phyloP scores from a whole-genome alignment of 305 asterid genomes.

The Solanum hybrid region DNA sequence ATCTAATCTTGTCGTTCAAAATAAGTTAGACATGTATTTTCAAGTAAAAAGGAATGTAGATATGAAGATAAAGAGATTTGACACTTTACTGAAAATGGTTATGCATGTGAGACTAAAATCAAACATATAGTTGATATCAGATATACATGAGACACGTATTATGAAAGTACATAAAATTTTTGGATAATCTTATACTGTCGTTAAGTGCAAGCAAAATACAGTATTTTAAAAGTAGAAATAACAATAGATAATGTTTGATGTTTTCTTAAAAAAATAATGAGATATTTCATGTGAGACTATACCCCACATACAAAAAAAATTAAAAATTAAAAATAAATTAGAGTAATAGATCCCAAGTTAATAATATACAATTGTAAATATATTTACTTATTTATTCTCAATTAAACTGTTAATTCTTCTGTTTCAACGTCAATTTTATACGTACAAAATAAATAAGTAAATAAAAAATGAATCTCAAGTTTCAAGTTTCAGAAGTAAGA shows the following conservation, averaged over 20 bases:
- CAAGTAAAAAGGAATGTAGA: not conserved
- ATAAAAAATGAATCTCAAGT: not conserved
- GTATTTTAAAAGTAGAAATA: not conserved
- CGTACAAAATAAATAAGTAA: not conserved
- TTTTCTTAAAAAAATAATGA: not conserved
- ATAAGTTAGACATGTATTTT: not conserved
- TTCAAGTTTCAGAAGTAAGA: not conserved
- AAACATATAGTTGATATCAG: not conserved
- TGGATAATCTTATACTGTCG: not conserved
- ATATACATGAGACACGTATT: not conserved
- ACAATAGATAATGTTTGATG: not conserved
- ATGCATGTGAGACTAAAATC: not conserved
- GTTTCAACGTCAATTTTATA: not conserved
- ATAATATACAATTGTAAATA: not conserved
- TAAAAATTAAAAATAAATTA: no score
- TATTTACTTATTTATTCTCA: not conserved
- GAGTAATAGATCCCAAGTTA: not conserved
- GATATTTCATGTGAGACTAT: not conserved
- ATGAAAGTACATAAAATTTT: rapidly evolving
- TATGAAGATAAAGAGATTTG: not conserved
- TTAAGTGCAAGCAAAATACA: not conserved
- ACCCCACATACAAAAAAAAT: not conserved
- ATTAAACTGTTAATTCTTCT: not conserved
- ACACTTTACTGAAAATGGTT: not conserved
- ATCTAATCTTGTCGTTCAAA: not conserved